These are phyloP conservation scores for Podospora pseudoanserina DNA, from an alignment of 495 filamentous ascomycete genomes.

Conservation along the genomic window DNA sequence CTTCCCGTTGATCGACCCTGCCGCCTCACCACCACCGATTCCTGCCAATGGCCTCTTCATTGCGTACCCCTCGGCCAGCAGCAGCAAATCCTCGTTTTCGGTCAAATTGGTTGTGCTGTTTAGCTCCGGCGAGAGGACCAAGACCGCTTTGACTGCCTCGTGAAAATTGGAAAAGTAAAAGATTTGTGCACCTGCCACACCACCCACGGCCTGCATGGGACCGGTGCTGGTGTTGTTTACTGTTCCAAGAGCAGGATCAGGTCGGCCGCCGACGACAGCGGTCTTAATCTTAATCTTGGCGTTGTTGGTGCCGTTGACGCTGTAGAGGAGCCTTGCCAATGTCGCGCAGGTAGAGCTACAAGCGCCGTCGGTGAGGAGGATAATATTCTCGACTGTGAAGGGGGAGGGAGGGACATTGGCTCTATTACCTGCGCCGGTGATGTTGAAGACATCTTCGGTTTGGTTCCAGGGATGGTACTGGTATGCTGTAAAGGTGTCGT, in stretches of 20 bases:
- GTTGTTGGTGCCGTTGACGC: constrained; percentile 41
- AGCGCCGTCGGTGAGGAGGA: constrained; percentile 49
- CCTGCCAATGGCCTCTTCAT: constrained; percentile 13
- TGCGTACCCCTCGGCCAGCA: constrained; percentile 25
- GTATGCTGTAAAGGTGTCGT: constrained; percentile 31
- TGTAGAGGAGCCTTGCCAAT: constrained; percentile 54
- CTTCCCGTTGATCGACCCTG: constrained; percentile 35
- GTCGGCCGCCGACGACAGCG: constrained; percentile 56
- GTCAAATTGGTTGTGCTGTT: constrained; percentile 10
- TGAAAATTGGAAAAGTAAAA: constrained; percentile 24
- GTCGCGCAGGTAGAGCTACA: constrained; percentile 60
- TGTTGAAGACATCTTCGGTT: background rate
- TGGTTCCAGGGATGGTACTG: constrained; percentile 25
- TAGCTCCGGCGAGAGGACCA: constrained; percentile 15
- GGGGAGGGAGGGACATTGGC: constrained; percentile 22
- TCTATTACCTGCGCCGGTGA: constrained; percentile 25
- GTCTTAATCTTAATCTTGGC: constrained; percentile 54
- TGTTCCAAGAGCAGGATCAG: constrained; percentile 19
- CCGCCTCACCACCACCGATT: background rate
- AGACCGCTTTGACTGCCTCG: constrained; percentile 9
- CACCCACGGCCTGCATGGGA: constrained; percentile 57
- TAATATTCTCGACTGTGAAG: constrained; percentile 23
- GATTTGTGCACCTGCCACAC: constrained; percentile 50
- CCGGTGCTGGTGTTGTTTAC: constrained; percentile 20
- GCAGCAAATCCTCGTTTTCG: constrained; percentile 18